Conservation (phyloP, 208 protist genomes). For the Leishmania tarentolae region DNA sequence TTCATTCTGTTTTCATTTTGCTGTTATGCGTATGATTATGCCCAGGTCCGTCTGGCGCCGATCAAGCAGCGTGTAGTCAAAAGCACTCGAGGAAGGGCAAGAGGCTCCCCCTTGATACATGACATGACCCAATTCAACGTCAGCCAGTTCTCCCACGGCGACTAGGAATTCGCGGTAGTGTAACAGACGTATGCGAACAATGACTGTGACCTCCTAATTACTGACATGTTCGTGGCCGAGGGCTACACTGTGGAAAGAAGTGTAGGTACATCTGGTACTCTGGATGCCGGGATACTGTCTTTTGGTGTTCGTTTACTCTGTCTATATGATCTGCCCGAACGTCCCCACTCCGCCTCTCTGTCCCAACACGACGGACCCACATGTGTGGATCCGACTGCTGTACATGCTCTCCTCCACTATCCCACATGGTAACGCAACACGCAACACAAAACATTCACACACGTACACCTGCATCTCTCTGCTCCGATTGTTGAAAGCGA, state of each 20-base stretch:
- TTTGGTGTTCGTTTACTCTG: not conserved
- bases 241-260: not conserved
- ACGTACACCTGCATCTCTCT: not conserved
- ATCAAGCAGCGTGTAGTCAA: not conserved
- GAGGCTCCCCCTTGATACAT: not conserved
- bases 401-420: not conserved
- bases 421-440: not conserved
- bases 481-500: not conserved
- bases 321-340: not conserved
- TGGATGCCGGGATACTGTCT: not conserved
- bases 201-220: not conserved
- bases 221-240: too few relatives aligned
- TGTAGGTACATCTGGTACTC: not conserved
- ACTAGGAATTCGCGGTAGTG: not conserved
- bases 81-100: not conserved
- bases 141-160: not conserved
- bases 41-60: not conserved
- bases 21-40: not conserved
- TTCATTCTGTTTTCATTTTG: slow-evolving; percentile 24
- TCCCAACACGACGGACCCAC: not conserved
- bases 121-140: not conserved
- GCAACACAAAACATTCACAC: not conserved
- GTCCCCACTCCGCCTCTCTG: not conserved
- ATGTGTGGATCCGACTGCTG: not conserved
- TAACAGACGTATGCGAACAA: not conserved